Base-by-base conservation (phyloP, 2,329 filamentous ascomycete species). In the Diaporthe longicolla region DNA sequence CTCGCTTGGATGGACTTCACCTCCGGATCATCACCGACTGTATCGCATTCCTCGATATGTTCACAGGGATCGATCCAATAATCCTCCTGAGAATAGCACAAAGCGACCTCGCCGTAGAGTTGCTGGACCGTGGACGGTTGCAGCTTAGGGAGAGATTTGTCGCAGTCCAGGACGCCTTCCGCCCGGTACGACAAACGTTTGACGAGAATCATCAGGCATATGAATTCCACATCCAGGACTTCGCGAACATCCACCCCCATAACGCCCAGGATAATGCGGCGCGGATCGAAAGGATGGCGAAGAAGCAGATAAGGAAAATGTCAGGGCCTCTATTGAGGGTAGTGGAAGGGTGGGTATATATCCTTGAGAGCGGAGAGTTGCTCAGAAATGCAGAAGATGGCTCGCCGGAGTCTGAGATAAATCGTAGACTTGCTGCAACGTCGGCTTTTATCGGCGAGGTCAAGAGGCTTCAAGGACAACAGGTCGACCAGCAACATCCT, bases 291-390 rank as follows among this genome's bases (percentile, higher is more conserved):
- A 55, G 10, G 8, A 68, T 52, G 35, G 71, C 71, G 11, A 43
- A 19, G 71, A 55, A 37, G 13, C 65, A 75, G 45, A 52, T 73
- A 11, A 10, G 7, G 4, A n/a, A 1, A 1, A 24, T 75, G 15
- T 6, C 32, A 1, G 40, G 74, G 35, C 24, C 43, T 21, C 1
- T 61, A 26, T 3, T 57, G 74, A 66, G 17, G 0, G 24, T 71
- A 32, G 74, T 68, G 1, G 65, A 73, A 29, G 57, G 72, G 11
- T 75, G 74, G 74, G 3, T 21, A 10, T 4, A 61, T 4, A 66
- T 75, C 15, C 21, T 75, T 10, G 19, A 29, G 5, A 13, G 29
- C 3, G 74, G 70, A 29, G 63, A 54, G 17, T 29, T 13, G 3
- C 65, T 74, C 19, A 50, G 50, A 29, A 37, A 59, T 15, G 45